A percentile compares a stretch with the other conserved stretches of the same genome.
Conservation (phyloP, 2,329 filamentous ascomycete species). For the Ophiobolus disseminans region DNA sequence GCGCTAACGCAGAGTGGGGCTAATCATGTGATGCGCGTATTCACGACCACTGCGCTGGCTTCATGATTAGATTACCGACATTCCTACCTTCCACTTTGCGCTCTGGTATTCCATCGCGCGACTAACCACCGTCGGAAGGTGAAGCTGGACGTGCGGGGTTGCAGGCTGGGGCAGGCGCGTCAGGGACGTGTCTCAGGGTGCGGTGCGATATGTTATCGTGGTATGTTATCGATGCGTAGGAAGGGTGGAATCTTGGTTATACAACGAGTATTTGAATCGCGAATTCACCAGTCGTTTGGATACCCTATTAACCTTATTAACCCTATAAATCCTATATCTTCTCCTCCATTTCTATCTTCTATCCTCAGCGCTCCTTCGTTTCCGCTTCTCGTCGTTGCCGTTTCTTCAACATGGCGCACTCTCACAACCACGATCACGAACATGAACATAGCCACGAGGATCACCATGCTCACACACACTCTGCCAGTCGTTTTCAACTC, state of each 20-base stretch:
- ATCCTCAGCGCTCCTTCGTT: neutral
- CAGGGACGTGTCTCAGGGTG: slow-evolving; percentile 14
- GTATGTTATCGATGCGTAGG: slow-evolving; percentile 19
- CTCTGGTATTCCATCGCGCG: neutral
- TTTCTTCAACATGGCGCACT: slow-evolving; percentile 22
- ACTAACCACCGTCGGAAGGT: neutral
- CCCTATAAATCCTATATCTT: neutral
- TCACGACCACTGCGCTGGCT: neutral
- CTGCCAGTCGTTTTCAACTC: slow-evolving; percentile 31
- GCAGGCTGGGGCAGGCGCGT: slow-evolving; percentile 11
- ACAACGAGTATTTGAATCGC: slow-evolving; percentile 14
- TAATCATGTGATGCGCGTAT: slow-evolving; percentile 15
- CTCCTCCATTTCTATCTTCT: neutral
- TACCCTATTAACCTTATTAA: neutral
- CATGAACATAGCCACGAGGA: slow-evolving; percentile 13
- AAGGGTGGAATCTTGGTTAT: slow-evolving; percentile 5
- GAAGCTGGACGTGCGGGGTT: neutral
- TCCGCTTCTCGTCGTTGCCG: neutral
- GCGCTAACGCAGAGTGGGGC: neutral
- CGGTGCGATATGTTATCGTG: slow-evolving; percentile 2
- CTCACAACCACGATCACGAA: slow-evolving; percentile 5
- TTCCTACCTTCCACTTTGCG: neutral
- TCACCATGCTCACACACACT: too few relatives aligned
- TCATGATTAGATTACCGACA: neutral
- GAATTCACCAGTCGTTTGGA: neutral